These are phyloP conservation scores for Curvularia spicifera DNA, from an alignment of 2,329 filamentous ascomycete species.

Conservation along the genomic window DNA sequence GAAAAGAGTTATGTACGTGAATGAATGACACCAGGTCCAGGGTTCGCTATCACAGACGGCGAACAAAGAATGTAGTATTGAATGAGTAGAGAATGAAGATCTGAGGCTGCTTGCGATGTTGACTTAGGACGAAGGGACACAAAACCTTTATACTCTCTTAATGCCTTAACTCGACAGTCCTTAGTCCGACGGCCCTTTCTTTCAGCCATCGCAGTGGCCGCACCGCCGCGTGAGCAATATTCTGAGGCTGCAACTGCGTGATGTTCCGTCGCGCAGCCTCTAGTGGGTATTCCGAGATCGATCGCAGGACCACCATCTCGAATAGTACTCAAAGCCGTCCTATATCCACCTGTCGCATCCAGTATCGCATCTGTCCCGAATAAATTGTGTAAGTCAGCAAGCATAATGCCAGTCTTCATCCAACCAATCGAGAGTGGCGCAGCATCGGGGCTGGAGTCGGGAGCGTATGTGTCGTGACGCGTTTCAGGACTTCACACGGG, in stretches of 20 bases:
- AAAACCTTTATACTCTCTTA: background rate
- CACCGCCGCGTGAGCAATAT: background rate
- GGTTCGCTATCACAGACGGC: constrained; percentile 38
- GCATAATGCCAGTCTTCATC: background rate
- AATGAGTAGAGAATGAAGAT: constrained; percentile 8
- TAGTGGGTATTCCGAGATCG: background rate
- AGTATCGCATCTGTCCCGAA: background rate
- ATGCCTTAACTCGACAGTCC: background rate
- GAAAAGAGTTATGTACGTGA: constrained; percentile 18
- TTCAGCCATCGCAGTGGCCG: background rate
- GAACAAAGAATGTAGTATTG: constrained; percentile 23
- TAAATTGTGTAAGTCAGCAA: background rate
- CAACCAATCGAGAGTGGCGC: background rate
- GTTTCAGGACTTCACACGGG: constrained; percentile 13
- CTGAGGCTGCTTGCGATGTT: constrained; percentile 4
- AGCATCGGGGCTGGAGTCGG: background rate
- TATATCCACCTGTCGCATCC: background rate
- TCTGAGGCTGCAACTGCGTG: constrained; percentile 5
- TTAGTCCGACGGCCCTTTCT: background rate
- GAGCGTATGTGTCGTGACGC: constrained; percentile 5
- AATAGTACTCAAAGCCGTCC: background rate
- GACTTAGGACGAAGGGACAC: background rate
- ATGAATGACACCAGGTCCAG: constrained; percentile 41
- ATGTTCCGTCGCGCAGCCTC: background rate
- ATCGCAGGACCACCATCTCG: background rate